These are phyloP conservation scores for Mycena metata DNA, from an alignment of 768 basidiomycete species.

Conservation along the genomic window DNA sequence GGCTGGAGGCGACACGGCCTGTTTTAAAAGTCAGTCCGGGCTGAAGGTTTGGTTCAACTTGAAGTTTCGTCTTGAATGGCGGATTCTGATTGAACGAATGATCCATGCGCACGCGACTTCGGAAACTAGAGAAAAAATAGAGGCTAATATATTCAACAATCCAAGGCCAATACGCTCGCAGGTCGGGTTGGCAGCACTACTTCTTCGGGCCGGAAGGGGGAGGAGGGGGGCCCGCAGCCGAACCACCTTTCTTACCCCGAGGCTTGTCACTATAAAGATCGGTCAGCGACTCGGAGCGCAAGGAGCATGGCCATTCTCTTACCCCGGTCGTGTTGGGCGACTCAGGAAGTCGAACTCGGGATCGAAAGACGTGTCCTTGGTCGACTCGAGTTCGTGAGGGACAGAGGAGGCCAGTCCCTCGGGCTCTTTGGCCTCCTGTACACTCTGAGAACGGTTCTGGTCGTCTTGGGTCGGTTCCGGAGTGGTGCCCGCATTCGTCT, in stretches of 20 bases:
- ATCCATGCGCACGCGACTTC: no score
- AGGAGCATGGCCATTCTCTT: not conserved
- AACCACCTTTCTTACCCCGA: not conserved
- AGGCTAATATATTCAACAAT: no score
- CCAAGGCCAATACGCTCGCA: no score
- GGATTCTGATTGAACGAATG: no score
- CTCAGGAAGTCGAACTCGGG: not conserved
- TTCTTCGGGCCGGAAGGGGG: not conserved
- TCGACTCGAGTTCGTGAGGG: not conserved
- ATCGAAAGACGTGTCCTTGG: not conserved
- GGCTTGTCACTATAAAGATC: not conserved
- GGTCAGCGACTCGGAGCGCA: not conserved
- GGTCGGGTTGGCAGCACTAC: no score
- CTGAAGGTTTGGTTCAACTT: no score
- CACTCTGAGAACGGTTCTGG: not conserved
- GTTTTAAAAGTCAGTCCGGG: no score
- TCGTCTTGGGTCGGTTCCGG: not conserved
- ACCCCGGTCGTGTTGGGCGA: slow-evolving; percentile 11
- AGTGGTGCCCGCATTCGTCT: not conserved
- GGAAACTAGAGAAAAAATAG: no score
- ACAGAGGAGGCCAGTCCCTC: not conserved
- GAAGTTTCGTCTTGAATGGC: no score
- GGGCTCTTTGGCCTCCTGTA: not conserved
- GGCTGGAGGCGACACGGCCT: no score
- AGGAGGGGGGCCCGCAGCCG: no score